Evolutionary conservation across 352 stramenopile genomes (phyloP), one percentile per base, ranked within the genome.

Genomic region (Globisporangium emineosum): DNA sequence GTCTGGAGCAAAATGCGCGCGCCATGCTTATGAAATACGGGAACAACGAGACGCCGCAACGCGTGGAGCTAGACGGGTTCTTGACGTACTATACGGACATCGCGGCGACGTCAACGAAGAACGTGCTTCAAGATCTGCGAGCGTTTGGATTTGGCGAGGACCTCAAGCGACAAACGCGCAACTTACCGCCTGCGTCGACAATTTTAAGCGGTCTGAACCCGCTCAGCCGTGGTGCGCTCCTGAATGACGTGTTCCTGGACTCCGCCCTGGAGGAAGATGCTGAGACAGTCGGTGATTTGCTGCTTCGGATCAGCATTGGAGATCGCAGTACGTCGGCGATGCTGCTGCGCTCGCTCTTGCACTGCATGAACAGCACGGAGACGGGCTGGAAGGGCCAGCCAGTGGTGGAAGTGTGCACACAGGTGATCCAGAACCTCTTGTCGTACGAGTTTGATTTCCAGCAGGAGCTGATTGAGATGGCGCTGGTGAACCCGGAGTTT

Each of bases 341-440:
- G 47, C 61, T 96, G 19, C 58, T 93, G 64, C 76, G 78, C 25
- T 86, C 83, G 51, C 64, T 94, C n/a, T 66, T 94, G 21, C 72
- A 89, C 52, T 92, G 85, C 43, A 78, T 96, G 60, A 82, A 88
- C 43, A 90, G 75, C 60, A 90, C 84, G 1, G 88, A 94, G 63
- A 90, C 81, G 21, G 82, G 85, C n/a, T 94, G 86, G 85, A 96
- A 95, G 72, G 85, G 86, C 0, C 83, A 94, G 61, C 76, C 83
- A 12, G 81, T 94, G n/a, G 81, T 93, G 7, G 85, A 96, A 27
- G 79, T 83, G 30, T 93, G 86, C 45, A 72, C 83, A 0, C 66
- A 82, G 37, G 73, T 83, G 45, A 60, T 95, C 12, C 75, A 92
- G 62, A 76, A 75, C 23, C 68, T 96, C 10, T 60, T 96, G 15